Base-by-base conservation (phyloP, 805 yeast genomes). In the Lachancea waltii region DNA sequence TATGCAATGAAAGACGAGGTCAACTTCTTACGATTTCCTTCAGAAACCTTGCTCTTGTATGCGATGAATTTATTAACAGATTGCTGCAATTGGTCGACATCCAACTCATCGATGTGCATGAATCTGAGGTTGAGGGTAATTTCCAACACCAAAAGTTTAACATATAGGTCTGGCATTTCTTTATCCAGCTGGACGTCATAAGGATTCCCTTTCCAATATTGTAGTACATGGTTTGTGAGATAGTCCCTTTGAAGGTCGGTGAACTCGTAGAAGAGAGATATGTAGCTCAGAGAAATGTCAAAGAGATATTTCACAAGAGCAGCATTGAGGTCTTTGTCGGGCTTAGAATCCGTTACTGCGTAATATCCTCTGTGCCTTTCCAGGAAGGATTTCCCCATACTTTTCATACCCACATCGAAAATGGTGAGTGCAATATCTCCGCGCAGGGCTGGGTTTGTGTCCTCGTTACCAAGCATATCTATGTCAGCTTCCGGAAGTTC, bases 401-500 rank as follows among this genome's bases (percentile, higher is more conserved):
- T 64, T 51, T 77, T 60, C 64, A 79, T 65, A 40, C 79, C 78
- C 52, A 78, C 63, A 67, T 90, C 77, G 67, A 79, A 77, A 46
- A 90, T 71, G 0, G 84, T 72, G 40, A 81, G 58, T 1, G 83
- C 83, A 38, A 83, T 69, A 52, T 81, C 86, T 40, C 92, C 90
- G 43, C 73, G 72, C 41, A 83, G 58, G 0, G 86, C 90, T 6
- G 90, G 89, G 50, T 82, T 83, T 18, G 85, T 75, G 34, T 85
- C 94, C n/a, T 81, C 79, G 45, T 79, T 78, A 18, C 96, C 97
- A 48, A 89, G 68, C 70, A 85, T 79, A 51, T 78, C 80, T 67
- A 85, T 70, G 54, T 87, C 92, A 22, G 87, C 84, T 46, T 87
- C 96, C 0, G 97, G 96, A 45, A 89, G 69, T 36, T 74, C 72